These are phyloP conservation scores for Suhomyces taliae DNA, from an alignment of 1,139 yeast genomes.

Conservation along the genomic window DNA sequence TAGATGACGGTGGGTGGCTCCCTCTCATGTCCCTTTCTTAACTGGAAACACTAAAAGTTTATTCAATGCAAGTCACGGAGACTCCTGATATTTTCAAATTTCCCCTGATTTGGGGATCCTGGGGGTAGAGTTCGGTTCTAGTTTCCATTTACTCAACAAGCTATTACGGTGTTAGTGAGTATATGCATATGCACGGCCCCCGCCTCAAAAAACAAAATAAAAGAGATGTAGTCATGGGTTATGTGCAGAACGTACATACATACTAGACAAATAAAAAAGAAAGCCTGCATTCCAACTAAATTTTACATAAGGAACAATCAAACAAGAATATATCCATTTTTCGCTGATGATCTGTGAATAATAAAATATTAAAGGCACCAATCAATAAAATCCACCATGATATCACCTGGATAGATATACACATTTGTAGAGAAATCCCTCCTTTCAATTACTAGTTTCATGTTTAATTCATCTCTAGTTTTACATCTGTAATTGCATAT, in stretches of 20 bases:
- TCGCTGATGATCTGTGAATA: conserved; percentile 7
- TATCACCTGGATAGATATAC: too few species aligned
- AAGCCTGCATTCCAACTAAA: not conserved
- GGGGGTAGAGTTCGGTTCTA: not conserved
- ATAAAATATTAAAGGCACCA: conserved; percentile 9
- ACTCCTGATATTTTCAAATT: not conserved
- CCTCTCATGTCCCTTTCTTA: not conserved
- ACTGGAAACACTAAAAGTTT: not conserved
- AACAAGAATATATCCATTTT: not conserved
- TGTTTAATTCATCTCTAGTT: too few species aligned
- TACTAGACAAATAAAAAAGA: not conserved
- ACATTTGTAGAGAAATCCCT: too few species aligned
- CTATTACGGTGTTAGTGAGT: not conserved
- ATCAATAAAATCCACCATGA: too few species aligned
- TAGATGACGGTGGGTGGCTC: not conserved
- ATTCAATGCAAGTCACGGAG: not conserved
- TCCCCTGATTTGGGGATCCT: conserved; percentile 1
- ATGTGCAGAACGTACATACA: too few species aligned
- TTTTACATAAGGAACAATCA: conserved; percentile 2
- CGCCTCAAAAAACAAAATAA: not conserved
- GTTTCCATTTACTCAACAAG: not conserved
- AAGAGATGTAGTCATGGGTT: not conserved
- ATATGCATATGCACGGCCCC: not conserved
- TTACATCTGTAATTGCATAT: too few species aligned
- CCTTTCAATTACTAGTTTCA: too few species aligned